Percentiles rank a stretch among this genome's conserved stretches.
Evolutionary conservation across 768 basidiomycete species (phyloP).

Genomic region (Kwoniella mangroviensis): DNA sequence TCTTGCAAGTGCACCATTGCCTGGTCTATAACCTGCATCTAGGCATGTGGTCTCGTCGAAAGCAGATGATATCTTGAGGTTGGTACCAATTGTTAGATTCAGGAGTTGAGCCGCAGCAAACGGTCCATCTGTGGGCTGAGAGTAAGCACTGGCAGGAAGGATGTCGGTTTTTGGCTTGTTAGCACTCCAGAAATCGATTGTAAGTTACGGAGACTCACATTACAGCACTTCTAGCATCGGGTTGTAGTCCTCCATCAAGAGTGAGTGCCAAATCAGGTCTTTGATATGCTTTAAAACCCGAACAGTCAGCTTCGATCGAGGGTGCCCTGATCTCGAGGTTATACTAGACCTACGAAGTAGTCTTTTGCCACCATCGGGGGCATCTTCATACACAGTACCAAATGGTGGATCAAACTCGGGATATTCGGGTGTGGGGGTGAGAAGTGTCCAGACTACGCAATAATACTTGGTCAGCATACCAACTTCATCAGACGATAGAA

Average conservation of each 20-base stretch:
- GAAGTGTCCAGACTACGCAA: constrained; percentile 8
- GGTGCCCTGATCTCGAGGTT: no score
- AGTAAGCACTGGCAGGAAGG: constrained; percentile 10
- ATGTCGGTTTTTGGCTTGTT: neutral
- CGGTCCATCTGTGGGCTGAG: neutral
- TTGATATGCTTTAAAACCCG: constrained; percentile 2
- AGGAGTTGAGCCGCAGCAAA: constrained; percentile 2
- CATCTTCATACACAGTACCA: constrained; percentile 12
- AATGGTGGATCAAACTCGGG: constrained; percentile 11
- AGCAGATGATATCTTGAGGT: constrained; percentile 1
- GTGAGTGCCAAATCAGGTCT: constrained; percentile 19
- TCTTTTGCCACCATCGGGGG: constrained; percentile 5
- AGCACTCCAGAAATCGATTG: no score
- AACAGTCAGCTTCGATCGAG: neutral
- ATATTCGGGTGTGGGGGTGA: constrained; percentile 6
- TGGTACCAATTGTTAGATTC: constrained; percentile 5
- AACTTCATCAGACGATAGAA: neutral
- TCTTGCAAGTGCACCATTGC: neutral
- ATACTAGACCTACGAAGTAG: constrained; percentile 1
- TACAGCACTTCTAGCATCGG: constrained; percentile 10
- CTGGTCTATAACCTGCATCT: constrained; percentile 3
- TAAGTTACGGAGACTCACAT: constrained; percentile 6
- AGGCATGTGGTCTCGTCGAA: constrained; percentile 4
- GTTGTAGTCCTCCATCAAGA: constrained; percentile 11
- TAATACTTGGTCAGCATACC: neutral